These are phyloP conservation scores for Avena atlantica DNA, from an alignment of 176 grass and related monocot species.

Conservation along the genomic window DNA sequence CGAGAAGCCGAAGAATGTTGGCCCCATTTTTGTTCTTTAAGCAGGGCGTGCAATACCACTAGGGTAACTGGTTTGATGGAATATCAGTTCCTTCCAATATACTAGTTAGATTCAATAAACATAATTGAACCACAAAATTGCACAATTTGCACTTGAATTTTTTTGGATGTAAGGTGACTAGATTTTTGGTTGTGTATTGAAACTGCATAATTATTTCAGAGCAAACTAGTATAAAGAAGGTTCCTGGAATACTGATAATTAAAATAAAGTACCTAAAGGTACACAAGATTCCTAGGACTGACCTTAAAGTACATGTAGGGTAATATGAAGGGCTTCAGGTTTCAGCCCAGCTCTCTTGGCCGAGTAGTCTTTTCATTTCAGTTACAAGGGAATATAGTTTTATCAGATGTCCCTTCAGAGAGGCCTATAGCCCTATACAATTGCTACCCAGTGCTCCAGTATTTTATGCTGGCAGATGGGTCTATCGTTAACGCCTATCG, in stretches of 20 bases:
- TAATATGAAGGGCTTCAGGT: conserved; percentile 40
- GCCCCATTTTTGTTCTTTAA: not conserved
- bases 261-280: not conserved
- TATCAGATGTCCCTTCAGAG: conserved; percentile 46
- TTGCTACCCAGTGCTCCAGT: conserved; percentile 21
- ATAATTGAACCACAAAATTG: not conserved
- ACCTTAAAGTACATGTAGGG: conserved; percentile 29
- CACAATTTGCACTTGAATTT: too few relatives aligned
- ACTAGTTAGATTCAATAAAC: not conserved
- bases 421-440: conserved; percentile 19
- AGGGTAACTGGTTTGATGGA: not conserved
- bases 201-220: not conserved
- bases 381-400: conserved; percentile 5
- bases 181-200: not conserved
- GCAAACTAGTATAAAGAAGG: not conserved
- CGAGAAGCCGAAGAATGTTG: not conserved
- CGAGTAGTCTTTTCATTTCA: conserved; percentile 36
- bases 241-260: not conserved
- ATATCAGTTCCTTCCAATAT: not conserved
- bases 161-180: not conserved
- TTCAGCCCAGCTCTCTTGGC: conserved; percentile 23
- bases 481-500: not conserved
- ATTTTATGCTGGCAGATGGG: conserved; percentile 42
- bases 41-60: not conserved
- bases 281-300: conserved; percentile 43